phyloP scores from a whole-genome alignment of 768 basidiomycete species.

The Lactarius sanguifluus region DNA sequence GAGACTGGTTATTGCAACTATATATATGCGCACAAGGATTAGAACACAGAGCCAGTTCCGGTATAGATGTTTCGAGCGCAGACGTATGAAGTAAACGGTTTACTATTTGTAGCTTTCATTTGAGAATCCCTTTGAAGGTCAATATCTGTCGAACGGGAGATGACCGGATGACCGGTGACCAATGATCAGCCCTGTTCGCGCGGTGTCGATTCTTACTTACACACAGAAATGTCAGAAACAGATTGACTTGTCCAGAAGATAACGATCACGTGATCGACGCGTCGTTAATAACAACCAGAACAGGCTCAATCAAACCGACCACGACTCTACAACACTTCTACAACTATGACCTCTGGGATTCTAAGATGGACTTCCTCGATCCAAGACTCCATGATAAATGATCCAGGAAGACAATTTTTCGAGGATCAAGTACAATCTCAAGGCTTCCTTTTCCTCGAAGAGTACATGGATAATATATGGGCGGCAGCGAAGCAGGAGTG shows the following conservation, averaged over 20 bases:
- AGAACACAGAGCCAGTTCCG: slow-evolving; percentile 4
- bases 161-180: too few relatives aligned
- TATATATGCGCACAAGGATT: slow-evolving; percentile 13
- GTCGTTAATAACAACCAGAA: slow-evolving; percentile 3
- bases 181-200: neutral
- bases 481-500: slow-evolving; percentile 67
- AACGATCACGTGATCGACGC: slow-evolving; percentile 23
- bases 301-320: neutral
- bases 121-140: neutral
- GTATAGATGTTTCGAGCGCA: neutral
- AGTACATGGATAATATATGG: slow-evolving; percentile 72
- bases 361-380: slow-evolving; percentile 68
- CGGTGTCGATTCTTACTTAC: neutral
- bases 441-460: slow-evolving; percentile 77
- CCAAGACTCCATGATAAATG: slow-evolving; percentile 65
- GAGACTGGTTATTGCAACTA: neutral
- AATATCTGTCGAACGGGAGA: neutral
- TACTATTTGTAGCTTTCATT: slow-evolving; percentile 4
- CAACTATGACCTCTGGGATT: slow-evolving; percentile 43
- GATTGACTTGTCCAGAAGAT: neutral
- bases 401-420: slow-evolving; percentile 68
- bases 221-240: too few relatives aligned
- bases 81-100: neutral
- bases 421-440: slow-evolving; percentile 72
- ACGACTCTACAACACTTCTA: slow-evolving; percentile 5